Percentiles rank a stretch among this genome's conserved stretches.
These are phyloP conservation scores for Chromera velia DNA, from an alignment of 73 alveolate species.

Conservation along the genomic window DNA sequence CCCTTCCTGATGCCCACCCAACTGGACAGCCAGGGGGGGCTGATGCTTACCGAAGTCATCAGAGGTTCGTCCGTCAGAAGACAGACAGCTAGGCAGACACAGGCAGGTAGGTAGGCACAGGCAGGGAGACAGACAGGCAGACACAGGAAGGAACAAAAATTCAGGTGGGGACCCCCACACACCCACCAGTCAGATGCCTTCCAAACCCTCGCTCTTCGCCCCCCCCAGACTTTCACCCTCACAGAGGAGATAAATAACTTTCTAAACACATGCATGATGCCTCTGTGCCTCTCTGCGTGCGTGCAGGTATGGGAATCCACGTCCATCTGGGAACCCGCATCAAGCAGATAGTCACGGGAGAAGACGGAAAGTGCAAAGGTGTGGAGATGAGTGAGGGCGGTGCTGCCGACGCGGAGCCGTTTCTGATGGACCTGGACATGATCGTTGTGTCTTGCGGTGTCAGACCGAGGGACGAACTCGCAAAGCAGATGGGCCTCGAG, in stretches of 20 bases:
- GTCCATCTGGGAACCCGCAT: background rate
- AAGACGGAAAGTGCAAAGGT: background rate
- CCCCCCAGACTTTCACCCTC: too few species aligned
- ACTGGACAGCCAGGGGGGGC: slow-evolving; percentile 17
- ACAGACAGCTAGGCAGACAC: background rate
- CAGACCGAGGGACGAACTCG: slow-evolving; percentile 44
- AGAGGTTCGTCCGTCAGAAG: background rate
- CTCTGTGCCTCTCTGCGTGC: background rate
- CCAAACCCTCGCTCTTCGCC: too few species aligned
- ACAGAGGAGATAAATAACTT: too few species aligned
- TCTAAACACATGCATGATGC: too few species aligned
- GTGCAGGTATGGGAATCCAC: background rate
- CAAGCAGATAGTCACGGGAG: background rate
- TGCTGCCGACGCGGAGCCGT: background rate
- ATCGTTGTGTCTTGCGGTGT: slow-evolving; percentile 35
- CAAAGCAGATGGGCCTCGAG: slow-evolving; percentile 18
- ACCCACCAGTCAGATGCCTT: too few species aligned
- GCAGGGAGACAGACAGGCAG: background rate
- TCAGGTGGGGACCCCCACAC: too few species aligned
- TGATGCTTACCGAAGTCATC: background rate
- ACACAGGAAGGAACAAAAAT: too few species aligned
- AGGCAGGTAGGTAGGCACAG: background rate
- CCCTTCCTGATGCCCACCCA: slow-evolving; percentile 30
- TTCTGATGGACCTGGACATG: background rate
- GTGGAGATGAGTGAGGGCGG: background rate